A percentile compares a stretch with the other conserved stretches of the same genome.
phyloP scores from a whole-genome alignment of 2,329 filamentous ascomycete species.

The Penicillium carneum region DNA sequence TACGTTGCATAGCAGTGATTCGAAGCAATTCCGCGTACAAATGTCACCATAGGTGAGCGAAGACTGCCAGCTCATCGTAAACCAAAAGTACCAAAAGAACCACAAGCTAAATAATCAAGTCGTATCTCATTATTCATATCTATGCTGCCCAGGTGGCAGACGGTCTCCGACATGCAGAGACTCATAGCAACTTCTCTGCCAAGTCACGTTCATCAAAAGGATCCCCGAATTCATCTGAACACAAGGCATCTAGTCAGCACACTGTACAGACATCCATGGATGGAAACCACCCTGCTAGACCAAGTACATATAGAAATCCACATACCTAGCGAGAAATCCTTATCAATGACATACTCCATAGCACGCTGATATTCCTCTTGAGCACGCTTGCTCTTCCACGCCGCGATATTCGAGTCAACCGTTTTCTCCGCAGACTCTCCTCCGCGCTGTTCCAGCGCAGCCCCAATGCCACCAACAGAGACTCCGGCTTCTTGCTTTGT shows the following conservation, averaged over 20 bases:
- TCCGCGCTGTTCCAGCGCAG: conserved; percentile 18
- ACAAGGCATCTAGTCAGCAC: conserved; percentile 6
- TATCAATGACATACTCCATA: conserved; percentile 60
- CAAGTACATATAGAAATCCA: conserved; percentile 10
- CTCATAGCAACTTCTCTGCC: conserved; percentile 35
- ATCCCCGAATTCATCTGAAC: conserved; percentile 55
- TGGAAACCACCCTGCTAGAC: background rate
- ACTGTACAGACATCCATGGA: background rate
- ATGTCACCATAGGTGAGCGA: background rate
- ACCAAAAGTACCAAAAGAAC: background rate
- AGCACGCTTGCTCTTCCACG: conserved; percentile 65
- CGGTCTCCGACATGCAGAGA: background rate
- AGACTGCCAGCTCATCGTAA: background rate
- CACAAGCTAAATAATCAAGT: conserved; percentile 15
- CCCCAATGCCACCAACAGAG: conserved; percentile 7
- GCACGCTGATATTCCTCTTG: conserved; percentile 63
- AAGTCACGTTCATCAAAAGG: conserved; percentile 55
- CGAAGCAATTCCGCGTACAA: background rate
- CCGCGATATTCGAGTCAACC: conserved; percentile 57
- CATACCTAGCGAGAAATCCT: conserved; percentile 59
- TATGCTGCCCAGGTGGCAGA: conserved; percentile 17
- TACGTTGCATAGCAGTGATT: background rate
- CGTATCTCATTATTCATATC: conserved; percentile 41
- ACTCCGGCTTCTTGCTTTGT: conserved; percentile 30
- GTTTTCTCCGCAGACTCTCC: conserved; percentile 24